Evolutionary conservation across 2,329 filamentous ascomycete genomes (phyloP), one percentile per base, ranked within the genome.

Genomic region (Penicillium sp.): DNA sequence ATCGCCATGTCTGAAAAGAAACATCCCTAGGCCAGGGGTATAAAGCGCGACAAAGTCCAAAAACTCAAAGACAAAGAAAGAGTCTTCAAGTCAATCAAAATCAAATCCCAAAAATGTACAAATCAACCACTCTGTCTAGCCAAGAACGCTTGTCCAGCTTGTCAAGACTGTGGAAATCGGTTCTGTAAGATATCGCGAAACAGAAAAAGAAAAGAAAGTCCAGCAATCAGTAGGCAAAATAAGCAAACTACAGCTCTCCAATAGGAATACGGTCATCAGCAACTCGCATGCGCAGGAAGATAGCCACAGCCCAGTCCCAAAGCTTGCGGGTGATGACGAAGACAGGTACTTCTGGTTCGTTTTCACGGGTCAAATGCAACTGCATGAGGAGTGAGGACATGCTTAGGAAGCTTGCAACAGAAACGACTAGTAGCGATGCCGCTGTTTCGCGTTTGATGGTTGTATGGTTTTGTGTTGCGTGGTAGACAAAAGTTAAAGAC

Each of bases 361-460:
- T 83, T 55, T 83, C 78, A 27, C 85, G 81, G 58, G 82, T 84
- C 56, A 83, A 74, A 71, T 91, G 86, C 54, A 89, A 80, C 69
- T 91, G 86, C 10, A 85, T 75, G 21, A 92, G 79, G 50, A 92
- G 75, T 12, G 84, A 83, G 53, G 86, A 82, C 86, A 92, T 89
- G 75, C 85, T 90, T 67, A 90, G 82, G 75, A 90, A 91, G 75
- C 86, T 89, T 38, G 88, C 87, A 61, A 89, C 85, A 51, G 87
- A 90, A 70, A 92, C 90, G 62, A 91, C 86, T 65, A 87, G 86
- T 62, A 92, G 83, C n/a, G 88, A 90, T 10, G 88, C 88, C 47
- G 86, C 86, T 1, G 89, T 92, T 77, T 91, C 89, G 69, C 89
- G 90, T 69, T 87, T 86, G 67, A 92, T 92, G 68, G 87, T 90